Percentiles rank a stretch among this genome's conserved stretches.
Evolutionary conservation across 495 filamentous ascomycete species (phyloP).

Genomic region (Letharia lupina): DNA sequence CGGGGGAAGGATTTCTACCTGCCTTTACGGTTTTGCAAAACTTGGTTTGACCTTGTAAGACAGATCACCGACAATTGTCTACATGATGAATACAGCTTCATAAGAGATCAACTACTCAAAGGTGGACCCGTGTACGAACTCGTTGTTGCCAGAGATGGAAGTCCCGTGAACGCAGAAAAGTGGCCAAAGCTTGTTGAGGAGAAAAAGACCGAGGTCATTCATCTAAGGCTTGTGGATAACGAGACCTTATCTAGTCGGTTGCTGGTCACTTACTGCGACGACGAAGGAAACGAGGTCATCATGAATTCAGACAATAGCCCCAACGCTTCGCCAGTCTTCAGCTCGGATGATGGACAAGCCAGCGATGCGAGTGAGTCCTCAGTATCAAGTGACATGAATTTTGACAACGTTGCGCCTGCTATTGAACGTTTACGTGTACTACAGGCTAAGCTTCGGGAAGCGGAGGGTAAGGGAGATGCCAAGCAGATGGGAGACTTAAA

Average conservation of each 20-base stretch:
- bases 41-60: slow-evolving; percentile 14
- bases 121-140: slow-evolving; percentile 9
- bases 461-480: not conserved
- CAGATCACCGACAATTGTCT: slow-evolving; percentile 10
- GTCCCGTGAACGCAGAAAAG: slow-evolving; percentile 8
- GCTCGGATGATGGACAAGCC: not conserved
- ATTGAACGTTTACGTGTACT: not conserved
- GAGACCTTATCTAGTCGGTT: slow-evolving; percentile 1
- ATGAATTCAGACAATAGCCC: slow-evolving; percentile 5
- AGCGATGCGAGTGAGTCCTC: slow-evolving; percentile 4
- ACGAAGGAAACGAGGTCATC: slow-evolving; percentile 6
- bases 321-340: not conserved
- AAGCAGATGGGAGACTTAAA: not conserved
- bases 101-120: slow-evolving; percentile 8
- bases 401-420: not conserved
- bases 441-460: slow-evolving; percentile 2
- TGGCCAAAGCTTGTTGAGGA: slow-evolving; percentile 9
- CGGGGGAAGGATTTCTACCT: slow-evolving; percentile 9
- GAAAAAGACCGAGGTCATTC: slow-evolving; percentile 10
- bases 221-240: slow-evolving; percentile 9
- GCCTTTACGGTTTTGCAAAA: slow-evolving; percentile 12
- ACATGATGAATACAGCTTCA: slow-evolving; percentile 9
- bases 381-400: not conserved
- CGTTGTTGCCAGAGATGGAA: not conserved
- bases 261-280: slow-evolving; percentile 11